A percentile compares a stretch with the other conserved stretches of the same genome.
phyloP scores from a whole-genome alignment of 108 stramenopile species.

The Cyclotella baltica region DNA sequence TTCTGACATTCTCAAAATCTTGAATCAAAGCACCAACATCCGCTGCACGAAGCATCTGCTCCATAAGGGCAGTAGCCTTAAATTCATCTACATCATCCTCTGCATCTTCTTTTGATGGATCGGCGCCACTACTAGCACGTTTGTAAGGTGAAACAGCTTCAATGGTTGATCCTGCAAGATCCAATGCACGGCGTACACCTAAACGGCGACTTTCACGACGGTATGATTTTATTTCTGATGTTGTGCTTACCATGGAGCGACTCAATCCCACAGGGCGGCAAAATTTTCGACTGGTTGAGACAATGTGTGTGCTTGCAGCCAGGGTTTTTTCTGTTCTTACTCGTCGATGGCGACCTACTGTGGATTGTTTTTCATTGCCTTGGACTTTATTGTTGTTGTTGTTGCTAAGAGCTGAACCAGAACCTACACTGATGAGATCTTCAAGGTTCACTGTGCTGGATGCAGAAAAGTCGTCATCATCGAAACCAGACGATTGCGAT shows the following conservation, averaged over 20 bases:
- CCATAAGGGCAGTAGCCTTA: conserved; percentile 75
- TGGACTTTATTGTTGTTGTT: not conserved
- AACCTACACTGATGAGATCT: not conserved
- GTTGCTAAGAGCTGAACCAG: no score
- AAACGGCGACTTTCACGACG: conserved; percentile 31
- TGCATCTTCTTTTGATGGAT: not conserved
- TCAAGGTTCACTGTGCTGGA: not conserved
- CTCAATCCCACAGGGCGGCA: not conserved
- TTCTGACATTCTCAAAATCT: conserved; percentile 72
- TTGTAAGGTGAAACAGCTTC: conserved; percentile 51
- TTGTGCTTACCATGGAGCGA: conserved; percentile 2
- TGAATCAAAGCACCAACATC: conserved; percentile 83
- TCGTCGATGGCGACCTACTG: not conserved
- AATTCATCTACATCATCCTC: conserved; percentile 65
- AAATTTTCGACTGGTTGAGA: not conserved
- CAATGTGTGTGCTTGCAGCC: not conserved
- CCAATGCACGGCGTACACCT: conserved; percentile 76
- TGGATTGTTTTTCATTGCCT: not conserved
- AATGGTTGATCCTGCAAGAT: conserved; percentile 76
- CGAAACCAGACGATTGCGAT: not conserved
- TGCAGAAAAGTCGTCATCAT: not conserved
- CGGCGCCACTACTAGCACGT: not conserved
- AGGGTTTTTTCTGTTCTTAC: not conserved
- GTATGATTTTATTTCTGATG: not conserved
- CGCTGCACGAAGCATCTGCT: conserved; percentile 71